Conservation (phyloP, 352 stramenopile species). For the Globisporangium ultimum region DNA sequence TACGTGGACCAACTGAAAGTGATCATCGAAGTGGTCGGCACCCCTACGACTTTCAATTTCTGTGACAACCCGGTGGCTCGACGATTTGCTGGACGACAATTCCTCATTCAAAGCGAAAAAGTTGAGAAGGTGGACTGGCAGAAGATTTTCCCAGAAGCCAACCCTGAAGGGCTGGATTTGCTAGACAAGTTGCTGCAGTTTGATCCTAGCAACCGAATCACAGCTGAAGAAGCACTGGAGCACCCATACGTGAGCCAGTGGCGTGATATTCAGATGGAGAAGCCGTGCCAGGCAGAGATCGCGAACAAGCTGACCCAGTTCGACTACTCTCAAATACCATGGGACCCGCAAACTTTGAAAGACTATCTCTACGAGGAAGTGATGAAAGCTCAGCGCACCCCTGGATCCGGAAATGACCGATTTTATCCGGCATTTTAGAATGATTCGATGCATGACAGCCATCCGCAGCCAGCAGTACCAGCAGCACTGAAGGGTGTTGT, state of each 20-base stretch:
- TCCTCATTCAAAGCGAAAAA: slow-evolving; percentile 67
- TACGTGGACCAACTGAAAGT: slow-evolving; percentile 88
- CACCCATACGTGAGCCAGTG: slow-evolving; percentile 90
- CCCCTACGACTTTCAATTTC: slow-evolving; percentile 81
- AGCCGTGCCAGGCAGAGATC: slow-evolving; percentile 48
- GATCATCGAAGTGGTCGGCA: slow-evolving; percentile 84
- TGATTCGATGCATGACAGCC: no score
- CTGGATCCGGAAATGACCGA: slow-evolving; percentile 1
- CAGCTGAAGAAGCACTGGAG: slow-evolving; percentile 72
- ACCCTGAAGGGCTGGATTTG: slow-evolving; percentile 83
- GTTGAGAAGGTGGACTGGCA: slow-evolving; percentile 77
- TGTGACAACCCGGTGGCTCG: slow-evolving; percentile 81
- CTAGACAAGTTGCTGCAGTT: slow-evolving; percentile 87
- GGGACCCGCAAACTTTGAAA: slow-evolving; percentile 74
- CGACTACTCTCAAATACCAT: slow-evolving; percentile 69
- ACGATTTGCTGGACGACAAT: slow-evolving; percentile 81
- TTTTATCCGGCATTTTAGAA: slow-evolving; percentile 2
- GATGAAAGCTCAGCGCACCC: slow-evolving; percentile 51
- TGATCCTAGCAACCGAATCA: slow-evolving; percentile 85
- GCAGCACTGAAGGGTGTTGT: no score
- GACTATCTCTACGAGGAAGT: slow-evolving; percentile 80
- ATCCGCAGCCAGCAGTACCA: no score
- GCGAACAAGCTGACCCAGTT: slow-evolving; percentile 59
- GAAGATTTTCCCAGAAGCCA: slow-evolving; percentile 76
- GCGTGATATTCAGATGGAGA: slow-evolving; percentile 62